phyloP scores from a whole-genome alignment of 306 rosid species.

The Abrus precatorius region DNA sequence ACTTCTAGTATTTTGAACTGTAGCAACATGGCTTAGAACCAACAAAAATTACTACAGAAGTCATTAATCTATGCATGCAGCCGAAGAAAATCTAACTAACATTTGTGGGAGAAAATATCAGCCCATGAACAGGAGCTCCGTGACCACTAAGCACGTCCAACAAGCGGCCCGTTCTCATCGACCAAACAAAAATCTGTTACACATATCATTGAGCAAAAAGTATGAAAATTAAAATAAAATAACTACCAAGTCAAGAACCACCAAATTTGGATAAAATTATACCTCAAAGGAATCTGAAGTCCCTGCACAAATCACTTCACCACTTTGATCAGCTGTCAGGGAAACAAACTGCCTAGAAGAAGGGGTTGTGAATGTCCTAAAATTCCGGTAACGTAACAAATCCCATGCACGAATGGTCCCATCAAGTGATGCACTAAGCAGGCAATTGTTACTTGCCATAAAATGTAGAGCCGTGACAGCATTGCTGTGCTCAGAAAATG shows the following conservation, averaged over 20 bases:
- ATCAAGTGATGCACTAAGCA: conserved; percentile 94
- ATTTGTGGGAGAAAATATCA: conserved; percentile 90
- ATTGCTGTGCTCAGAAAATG: conserved; percentile 89
- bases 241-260: conserved; percentile 9
- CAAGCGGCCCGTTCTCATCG: conserved; percentile 87
- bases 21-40: conserved; percentile 27
- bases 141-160: conserved; percentile 93
- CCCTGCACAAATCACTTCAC: conserved; percentile 97
- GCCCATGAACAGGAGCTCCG: conserved; percentile 96
- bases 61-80: conserved; percentile 10
- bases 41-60: conserved; percentile 6
- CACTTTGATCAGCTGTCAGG: conserved; percentile 90
- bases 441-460: conserved; percentile 75
- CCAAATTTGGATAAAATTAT: conserved; percentile 36
- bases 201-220: conserved; percentile 33
- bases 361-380: conserved; percentile 80
- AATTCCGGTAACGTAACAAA: conserved; percentile 85
- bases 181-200: conserved; percentile 90
- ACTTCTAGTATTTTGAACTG: conserved; percentile 16
- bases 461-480: conserved; percentile 95
- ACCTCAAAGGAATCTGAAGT: conserved; percentile 96
- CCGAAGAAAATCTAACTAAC: conserved; percentile 60
- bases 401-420: conserved; percentile 99
- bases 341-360: conserved; percentile 90
- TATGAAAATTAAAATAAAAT: conserved; percentile 7